phyloP scores from a whole-genome alignment of 768 basidiomycete species.

The Psilocybe azurescens region DNA sequence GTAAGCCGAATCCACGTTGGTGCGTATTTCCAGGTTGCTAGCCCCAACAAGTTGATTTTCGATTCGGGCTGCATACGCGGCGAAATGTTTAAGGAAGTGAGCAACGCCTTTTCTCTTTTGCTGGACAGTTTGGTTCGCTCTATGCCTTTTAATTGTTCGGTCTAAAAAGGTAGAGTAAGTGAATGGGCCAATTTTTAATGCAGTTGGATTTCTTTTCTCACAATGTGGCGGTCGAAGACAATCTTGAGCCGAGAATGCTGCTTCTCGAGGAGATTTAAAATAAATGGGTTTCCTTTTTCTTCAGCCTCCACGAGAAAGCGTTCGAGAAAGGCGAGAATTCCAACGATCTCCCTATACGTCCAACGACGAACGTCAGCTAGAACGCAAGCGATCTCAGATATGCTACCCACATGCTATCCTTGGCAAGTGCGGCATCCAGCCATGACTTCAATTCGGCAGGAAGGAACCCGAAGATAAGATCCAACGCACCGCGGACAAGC shows the following conservation, averaged over 20 bases:
- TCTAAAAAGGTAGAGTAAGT: constrained; percentile 46
- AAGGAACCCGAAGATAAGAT: constrained; percentile 94
- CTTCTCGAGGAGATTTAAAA: constrained; percentile 75
- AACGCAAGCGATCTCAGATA: constrained; percentile 1
- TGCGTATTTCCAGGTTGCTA: constrained; percentile 78
- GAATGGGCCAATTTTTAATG: neutral
- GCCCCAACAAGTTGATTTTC: constrained; percentile 85
- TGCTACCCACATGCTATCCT: constrained; percentile 68
- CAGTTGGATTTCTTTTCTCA: constrained; percentile 36
- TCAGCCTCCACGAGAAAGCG: constrained; percentile 78
- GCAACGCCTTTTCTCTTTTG: constrained; percentile 93
- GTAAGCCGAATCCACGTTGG: constrained; percentile 80
- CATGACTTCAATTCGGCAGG: constrained; percentile 82
- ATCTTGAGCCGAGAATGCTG: constrained; percentile 80
- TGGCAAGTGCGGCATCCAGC: constrained; percentile 79
- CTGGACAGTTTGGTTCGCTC: constrained; percentile 90
- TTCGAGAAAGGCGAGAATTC: constrained; percentile 81
- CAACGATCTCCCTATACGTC: constrained; percentile 76
- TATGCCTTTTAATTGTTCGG: constrained; percentile 85
- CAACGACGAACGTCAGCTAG: constrained; percentile 4
- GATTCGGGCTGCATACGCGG: constrained; percentile 81
- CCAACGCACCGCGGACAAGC: constrained; percentile 88
- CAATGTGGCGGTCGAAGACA: constrained; percentile 79
- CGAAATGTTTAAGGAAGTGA: constrained; percentile 93
- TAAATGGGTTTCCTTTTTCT: constrained; percentile 78